Evolutionary conservation across 2,329 filamentous ascomycete species (phyloP).

Genomic region (Fusarium papillatum): DNA sequence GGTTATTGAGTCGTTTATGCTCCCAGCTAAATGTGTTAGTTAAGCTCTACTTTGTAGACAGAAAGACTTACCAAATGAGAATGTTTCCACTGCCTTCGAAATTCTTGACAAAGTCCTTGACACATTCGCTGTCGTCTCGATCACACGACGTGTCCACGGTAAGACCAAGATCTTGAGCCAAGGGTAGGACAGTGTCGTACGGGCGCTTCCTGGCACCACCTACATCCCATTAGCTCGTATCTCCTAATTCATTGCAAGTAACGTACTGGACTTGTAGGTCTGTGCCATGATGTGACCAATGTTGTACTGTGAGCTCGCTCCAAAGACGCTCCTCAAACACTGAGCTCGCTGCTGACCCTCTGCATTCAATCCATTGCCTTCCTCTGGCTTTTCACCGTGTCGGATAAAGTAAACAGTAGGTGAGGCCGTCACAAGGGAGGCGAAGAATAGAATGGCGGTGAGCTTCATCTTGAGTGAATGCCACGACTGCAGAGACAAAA

Average conservation of each 20-base stretch:
- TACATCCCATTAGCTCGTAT: slow-evolving; percentile 29
- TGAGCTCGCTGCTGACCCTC: slow-evolving; percentile 69
- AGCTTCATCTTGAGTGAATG: slow-evolving; percentile 35
- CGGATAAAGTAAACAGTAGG: slow-evolving; percentile 74
- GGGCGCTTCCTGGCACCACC: slow-evolving; percentile 67
- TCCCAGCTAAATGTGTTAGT: slow-evolving; percentile 63
- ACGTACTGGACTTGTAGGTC: slow-evolving; percentile 60
- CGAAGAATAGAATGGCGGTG: slow-evolving; percentile 27
- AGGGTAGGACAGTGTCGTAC: slow-evolving; percentile 68
- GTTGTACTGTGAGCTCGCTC: slow-evolving; percentile 62
- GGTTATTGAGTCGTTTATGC: slow-evolving; percentile 65
- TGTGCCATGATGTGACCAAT: slow-evolving; percentile 72
- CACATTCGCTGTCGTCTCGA: slow-evolving; percentile 68
- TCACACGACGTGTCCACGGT: slow-evolving; percentile 68
- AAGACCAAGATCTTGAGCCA: slow-evolving; percentile 68
- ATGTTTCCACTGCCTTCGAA: slow-evolving; percentile 68
- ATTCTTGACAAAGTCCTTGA: slow-evolving; percentile 60
- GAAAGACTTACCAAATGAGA: slow-evolving; percentile 61
- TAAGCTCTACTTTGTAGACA: background rate
- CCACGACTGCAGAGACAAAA: background rate
- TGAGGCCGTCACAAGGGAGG: slow-evolving; percentile 35
- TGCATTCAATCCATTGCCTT: slow-evolving; percentile 62
- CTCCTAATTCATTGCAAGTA: background rate
- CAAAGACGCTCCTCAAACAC: slow-evolving; percentile 71
- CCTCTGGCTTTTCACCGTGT: slow-evolving; percentile 73